phyloP scores from a whole-genome alignment of 257 asterid species.

The Misopates orontium region DNA sequence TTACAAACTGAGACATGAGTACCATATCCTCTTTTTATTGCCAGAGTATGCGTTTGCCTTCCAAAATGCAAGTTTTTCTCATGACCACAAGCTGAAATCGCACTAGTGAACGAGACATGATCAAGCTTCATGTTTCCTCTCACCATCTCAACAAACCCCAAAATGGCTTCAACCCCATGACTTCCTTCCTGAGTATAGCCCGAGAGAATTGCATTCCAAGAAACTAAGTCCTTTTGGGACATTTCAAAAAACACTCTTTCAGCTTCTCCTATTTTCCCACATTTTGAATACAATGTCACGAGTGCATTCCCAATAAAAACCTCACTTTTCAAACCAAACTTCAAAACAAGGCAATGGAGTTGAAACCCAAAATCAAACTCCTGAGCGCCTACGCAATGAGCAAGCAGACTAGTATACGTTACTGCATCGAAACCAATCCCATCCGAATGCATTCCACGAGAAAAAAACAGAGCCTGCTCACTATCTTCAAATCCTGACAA shows the following conservation, averaged over 20 bases:
- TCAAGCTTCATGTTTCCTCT: conserved; percentile 53
- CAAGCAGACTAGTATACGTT: conserved; percentile 61
- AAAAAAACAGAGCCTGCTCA: conserved; percentile 57
- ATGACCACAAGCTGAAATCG: conserved; percentile 76
- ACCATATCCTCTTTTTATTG: conserved; percentile 55
- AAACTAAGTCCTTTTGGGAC: conserved; percentile 64
- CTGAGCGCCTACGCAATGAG: conserved; percentile 59
- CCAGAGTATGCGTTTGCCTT: conserved; percentile 62
- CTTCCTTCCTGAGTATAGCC: conserved; percentile 84
- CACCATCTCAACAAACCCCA: conserved; percentile 58
- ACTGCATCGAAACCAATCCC: conserved; percentile 70
- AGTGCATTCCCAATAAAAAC: conserved; percentile 75
- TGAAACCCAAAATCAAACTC: conserved; percentile 61
- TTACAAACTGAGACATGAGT: conserved; percentile 74
- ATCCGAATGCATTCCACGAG: conserved; percentile 50
- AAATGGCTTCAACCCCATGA: conserved; percentile 51
- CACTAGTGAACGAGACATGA: conserved; percentile 77
- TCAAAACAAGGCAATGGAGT: conserved; percentile 54
- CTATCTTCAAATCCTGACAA: conserved; percentile 68
- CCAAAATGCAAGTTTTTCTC: conserved; percentile 67
- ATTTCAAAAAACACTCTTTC: conserved; percentile 59
- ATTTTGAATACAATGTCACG: conserved; percentile 70
- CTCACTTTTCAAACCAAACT: conserved; percentile 56
- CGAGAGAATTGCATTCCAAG: conserved; percentile 89
- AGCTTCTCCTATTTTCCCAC: conserved; percentile 57